phyloP scores from a whole-genome alignment of 2,329 filamentous ascomycete genomes.

The Ophiostoma angusticollis region DNA sequence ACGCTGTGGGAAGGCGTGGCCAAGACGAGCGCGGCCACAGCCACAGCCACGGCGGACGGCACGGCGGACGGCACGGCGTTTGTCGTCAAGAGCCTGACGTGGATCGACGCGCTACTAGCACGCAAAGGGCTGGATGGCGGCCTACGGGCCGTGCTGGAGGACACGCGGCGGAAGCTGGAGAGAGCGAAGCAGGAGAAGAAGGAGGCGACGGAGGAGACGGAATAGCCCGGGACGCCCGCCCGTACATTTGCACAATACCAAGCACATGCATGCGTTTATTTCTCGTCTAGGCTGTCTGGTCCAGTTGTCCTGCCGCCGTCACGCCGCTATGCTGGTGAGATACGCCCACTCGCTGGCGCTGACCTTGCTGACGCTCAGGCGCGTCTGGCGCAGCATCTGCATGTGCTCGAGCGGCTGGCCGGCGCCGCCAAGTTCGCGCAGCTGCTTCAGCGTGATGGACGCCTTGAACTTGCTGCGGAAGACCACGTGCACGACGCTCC shows the following conservation, averaged over 20 bases:
- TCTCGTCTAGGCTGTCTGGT: background rate
- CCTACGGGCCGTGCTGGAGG: conserved; percentile 41
- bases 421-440: conserved; percentile 47
- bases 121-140: conserved; percentile 40
- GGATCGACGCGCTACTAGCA: conserved; percentile 41
- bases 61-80: conserved; percentile 35
- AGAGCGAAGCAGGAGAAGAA: conserved; percentile 8
- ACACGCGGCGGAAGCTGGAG: conserved; percentile 30
- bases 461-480: conserved; percentile 72
- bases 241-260: background rate
- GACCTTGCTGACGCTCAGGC: conserved; percentile 69
- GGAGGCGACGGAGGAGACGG: background rate
- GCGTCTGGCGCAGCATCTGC: conserved; percentile 71
- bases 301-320: conserved; percentile 22
- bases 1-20: conserved; percentile 41
- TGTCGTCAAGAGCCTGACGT: conserved; percentile 35
- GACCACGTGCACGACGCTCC: conserved; percentile 80
- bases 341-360: conserved; percentile 51
- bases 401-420: conserved; percentile 54
- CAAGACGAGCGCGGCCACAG: conserved; percentile 29
- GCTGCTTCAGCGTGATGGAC: conserved; percentile 56
- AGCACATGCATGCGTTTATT: background rate
- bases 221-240: background rate
- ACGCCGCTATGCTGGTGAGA: conserved; percentile 41
- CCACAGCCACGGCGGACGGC: too few relatives aligned